Evolutionary conservation across 2,329 filamentous ascomycete genomes (phyloP).

Genomic region (Apiospora kogelbergensis): DNA sequence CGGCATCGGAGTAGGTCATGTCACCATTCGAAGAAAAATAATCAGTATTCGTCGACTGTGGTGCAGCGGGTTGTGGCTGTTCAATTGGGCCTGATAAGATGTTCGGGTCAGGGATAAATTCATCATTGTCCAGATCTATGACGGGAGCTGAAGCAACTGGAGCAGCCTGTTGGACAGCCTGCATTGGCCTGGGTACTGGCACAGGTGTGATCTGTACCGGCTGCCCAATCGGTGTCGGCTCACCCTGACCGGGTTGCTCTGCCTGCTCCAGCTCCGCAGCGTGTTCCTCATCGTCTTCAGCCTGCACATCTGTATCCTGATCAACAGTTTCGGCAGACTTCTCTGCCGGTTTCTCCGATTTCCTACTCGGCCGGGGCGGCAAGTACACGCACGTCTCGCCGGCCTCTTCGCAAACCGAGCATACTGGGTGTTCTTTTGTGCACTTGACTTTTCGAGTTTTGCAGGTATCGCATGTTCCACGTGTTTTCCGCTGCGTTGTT

Average conservation of each 20-base stretch:
- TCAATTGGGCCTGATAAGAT: constrained; percentile 28
- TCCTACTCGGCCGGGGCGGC: constrained; percentile 29
- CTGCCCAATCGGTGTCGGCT: neutral
- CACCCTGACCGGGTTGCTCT: neutral
- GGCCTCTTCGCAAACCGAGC: constrained; percentile 27
- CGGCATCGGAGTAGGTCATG: constrained; percentile 7
- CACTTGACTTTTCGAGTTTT: constrained; percentile 31
- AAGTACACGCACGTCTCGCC: constrained; percentile 29
- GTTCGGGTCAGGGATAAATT: constrained; percentile 34
- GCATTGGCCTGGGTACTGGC: neutral
- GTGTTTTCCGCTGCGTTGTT: constrained; percentile 26
- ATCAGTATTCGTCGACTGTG: constrained; percentile 18
- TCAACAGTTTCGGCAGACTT: constrained; percentile 20
- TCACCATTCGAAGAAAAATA: constrained; percentile 19
- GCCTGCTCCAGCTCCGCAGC: neutral
- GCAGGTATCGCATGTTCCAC: constrained; percentile 34
- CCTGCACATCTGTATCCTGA: constrained; percentile 20
- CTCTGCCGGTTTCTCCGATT: constrained; percentile 23
- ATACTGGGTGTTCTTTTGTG: constrained; percentile 35
- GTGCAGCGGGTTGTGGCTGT: constrained; percentile 14
- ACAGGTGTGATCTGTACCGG: constrained; percentile 3
- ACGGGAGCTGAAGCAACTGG: neutral
- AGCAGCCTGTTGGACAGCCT: neutral
- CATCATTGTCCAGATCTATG: constrained; percentile 29
- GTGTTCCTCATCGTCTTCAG: constrained; percentile 12